These are phyloP conservation scores for Pseudogymnoascus sp. DNA, from an alignment of 2,329 filamentous ascomycete species.

Conservation along the genomic window DNA sequence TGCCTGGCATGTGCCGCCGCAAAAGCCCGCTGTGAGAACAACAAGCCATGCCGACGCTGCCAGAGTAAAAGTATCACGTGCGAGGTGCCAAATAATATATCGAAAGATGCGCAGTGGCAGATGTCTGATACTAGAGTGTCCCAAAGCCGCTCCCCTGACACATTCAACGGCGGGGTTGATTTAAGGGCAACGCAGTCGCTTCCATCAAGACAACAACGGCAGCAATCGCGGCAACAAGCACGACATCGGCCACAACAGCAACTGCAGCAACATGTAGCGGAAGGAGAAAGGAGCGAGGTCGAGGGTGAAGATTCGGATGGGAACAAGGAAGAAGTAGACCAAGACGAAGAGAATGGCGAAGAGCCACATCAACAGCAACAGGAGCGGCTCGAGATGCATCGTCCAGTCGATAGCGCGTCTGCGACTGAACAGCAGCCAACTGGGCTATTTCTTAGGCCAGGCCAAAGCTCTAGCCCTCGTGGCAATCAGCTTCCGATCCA, in stretches of 20 bases:
- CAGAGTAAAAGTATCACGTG: slow-evolving; percentile 16
- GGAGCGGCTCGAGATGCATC: background rate
- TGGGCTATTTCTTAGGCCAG: background rate
- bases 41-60: slow-evolving; percentile 20
- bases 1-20: slow-evolving; percentile 17
- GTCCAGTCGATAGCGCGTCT: background rate
- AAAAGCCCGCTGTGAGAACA: slow-evolving; percentile 19
- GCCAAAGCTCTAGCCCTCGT: background rate
- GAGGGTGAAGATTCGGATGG: background rate
- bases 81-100: background rate
- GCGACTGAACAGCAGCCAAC: background rate
- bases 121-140: background rate
- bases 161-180: background rate
- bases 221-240: background rate
- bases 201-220: background rate
- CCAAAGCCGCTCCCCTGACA: background rate
- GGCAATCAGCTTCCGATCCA: background rate
- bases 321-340: background rate
- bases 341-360: background rate
- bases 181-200: background rate
- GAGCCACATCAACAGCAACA: background rate
- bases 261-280: background rate
- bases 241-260: background rate
- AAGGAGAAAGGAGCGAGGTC: background rate
- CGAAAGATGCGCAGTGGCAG: background rate